Evolutionary conservation across 75 land plant genomes (phyloP).

Genomic region (Azolla pinnata): DNA sequence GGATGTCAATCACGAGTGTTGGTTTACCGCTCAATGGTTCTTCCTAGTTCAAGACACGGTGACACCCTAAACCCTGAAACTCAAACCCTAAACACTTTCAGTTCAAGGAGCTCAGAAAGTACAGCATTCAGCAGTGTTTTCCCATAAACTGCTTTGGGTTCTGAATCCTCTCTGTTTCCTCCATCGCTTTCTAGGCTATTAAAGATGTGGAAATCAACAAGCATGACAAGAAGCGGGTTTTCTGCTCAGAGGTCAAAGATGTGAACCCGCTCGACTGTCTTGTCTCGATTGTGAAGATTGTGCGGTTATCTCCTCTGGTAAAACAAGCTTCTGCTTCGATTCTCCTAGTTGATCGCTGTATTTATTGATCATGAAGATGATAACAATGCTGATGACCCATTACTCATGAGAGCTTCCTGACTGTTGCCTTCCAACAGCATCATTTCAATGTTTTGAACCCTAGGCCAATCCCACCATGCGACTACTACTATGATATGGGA

Average conservation of each 20-base stretch:
- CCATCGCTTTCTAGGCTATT: slow-evolving; percentile 52
- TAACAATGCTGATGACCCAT: background rate
- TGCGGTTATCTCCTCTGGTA: slow-evolving; percentile 35
- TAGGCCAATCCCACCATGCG: slow-evolving; percentile 30
- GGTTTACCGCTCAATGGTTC: slow-evolving; percentile 1
- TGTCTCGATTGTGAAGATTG: slow-evolving; percentile 36
- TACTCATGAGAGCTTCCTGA: too few species aligned
- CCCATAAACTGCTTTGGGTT: too few species aligned
- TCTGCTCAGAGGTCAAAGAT: slow-evolving; percentile 65
- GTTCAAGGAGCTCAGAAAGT: too few species aligned
- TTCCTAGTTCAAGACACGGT: background rate
- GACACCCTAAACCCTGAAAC: too few species aligned
- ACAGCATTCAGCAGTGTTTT: too few species aligned
- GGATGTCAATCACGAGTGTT: background rate
- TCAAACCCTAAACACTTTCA: too few species aligned
- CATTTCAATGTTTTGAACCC: slow-evolving; percentile 11
- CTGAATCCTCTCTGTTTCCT: too few species aligned
- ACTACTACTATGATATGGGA: slow-evolving; percentile 85
- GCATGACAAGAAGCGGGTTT: slow-evolving; percentile 53
- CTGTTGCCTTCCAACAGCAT: slow-evolving; percentile 17
- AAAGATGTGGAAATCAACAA: slow-evolving; percentile 15
- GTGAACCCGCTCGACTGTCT: slow-evolving; percentile 72
- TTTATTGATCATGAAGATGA: background rate
- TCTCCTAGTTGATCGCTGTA: background rate
- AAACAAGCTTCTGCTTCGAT: too few species aligned